These are phyloP conservation scores for Torulaspora maleeae DNA, from an alignment of 805 yeast species.

Conservation along the genomic window DNA sequence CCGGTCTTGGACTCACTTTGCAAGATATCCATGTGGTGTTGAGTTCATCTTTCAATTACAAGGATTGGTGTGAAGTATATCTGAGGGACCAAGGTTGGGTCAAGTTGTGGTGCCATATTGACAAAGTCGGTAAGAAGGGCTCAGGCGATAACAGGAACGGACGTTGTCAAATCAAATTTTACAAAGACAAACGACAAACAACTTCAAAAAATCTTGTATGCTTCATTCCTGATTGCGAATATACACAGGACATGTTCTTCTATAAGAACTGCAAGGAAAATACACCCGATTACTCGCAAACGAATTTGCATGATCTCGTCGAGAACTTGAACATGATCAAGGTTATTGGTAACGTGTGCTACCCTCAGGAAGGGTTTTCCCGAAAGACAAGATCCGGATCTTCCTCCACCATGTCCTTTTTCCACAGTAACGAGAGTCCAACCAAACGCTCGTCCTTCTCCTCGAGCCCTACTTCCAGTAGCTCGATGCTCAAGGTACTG, in stretches of 20 bases:
- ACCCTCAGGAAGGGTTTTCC: conserved; percentile 9
- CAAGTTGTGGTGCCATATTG: conserved; percentile 35
- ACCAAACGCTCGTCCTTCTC: conserved; percentile 8
- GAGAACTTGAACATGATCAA: conserved; percentile 18
- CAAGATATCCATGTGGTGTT: conserved; percentile 31
- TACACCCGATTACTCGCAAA: background rate
- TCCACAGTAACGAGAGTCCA: conserved; percentile 4
- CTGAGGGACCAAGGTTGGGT: conserved; percentile 31
- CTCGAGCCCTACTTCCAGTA: conserved; percentile 3
- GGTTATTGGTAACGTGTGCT: conserved; percentile 24
- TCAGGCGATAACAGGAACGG: conserved; percentile 19
- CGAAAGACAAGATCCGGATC: conserved; percentile 10
- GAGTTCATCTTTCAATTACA: conserved; percentile 28
- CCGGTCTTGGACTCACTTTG: conserved; percentile 24
- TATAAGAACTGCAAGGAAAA: conserved; percentile 14
- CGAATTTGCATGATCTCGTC: conserved; percentile 8
- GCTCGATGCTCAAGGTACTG: conserved; percentile 13
- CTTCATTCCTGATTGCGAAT: conserved; percentile 28
- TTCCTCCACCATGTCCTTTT: conserved; percentile 12
- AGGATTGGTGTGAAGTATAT: conserved; percentile 36
- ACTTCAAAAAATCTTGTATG: conserved; percentile 27
- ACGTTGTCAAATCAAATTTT: conserved; percentile 29
- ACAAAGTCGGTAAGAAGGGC: conserved; percentile 16
- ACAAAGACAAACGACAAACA: conserved; percentile 26
- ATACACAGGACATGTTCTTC: conserved; percentile 30